Conservation (phyloP, 2,329 filamentous ascomycete genomes). For the Fusarium tricinctum region DNA sequence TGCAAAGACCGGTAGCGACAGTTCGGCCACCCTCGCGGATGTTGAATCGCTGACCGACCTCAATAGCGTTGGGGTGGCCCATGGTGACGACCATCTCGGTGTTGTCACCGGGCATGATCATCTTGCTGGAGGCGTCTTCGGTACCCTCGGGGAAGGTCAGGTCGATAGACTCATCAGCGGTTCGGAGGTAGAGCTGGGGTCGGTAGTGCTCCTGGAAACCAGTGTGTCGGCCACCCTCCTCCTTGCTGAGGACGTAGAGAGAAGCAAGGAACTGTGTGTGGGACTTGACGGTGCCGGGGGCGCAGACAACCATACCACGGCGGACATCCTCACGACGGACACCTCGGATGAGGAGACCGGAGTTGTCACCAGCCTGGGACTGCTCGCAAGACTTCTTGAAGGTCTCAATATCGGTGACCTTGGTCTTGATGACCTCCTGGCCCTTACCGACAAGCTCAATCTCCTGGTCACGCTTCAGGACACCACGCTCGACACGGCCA, state of each 20-base stretch:
- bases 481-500: conserved; percentile 96
- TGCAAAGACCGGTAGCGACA: conserved; percentile 86
- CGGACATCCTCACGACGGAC: conserved; percentile 94
- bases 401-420: conserved; percentile 99
- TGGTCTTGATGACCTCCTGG: conserved; percentile 89
- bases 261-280: conserved; percentile 94
- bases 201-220: conserved; percentile 97
- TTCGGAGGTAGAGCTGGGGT: conserved; percentile 95
- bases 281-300: conserved; percentile 86
- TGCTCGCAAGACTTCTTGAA: conserved; percentile 99
- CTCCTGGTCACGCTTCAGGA: conserved; percentile 92
- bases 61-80: conserved; percentile 86
- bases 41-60: conserved; percentile 96
- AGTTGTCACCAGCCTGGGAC: conserved; percentile 97
- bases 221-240: conserved; percentile 97
- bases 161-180: conserved; percentile 83
- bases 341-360: conserved; percentile 94
- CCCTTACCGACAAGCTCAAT: conserved; percentile 95
- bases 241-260: conserved; percentile 97
- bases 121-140: conserved; percentile 78
- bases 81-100: conserved; percentile 95
- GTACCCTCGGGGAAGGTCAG: conserved; percentile 90
- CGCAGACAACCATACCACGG: conserved; percentile 93
- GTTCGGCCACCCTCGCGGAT: conserved; percentile 96
- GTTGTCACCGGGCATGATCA: conserved; percentile 99